A percentile compares a stretch with the other conserved stretches of the same genome.
Conservation (phyloP, 176 grass and related monocot genomes). For the Oropetium thomaeum region DNA sequence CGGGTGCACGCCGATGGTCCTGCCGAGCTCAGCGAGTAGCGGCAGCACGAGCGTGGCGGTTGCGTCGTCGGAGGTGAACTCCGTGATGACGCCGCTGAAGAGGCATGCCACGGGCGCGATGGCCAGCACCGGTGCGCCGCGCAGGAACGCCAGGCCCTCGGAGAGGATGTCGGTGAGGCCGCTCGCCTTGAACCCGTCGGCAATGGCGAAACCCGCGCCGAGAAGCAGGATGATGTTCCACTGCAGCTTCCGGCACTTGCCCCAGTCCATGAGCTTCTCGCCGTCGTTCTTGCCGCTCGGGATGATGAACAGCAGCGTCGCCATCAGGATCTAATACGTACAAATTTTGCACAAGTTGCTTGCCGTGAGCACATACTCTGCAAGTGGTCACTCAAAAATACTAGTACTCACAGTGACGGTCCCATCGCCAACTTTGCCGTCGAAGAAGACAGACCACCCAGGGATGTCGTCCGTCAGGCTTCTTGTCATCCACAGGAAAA, state of each 20-base stretch:
- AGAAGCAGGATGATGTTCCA: slow-evolving; percentile 91
- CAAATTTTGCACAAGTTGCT: neutral
- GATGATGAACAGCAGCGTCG: slow-evolving; percentile 83
- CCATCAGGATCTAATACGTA: slow-evolving; percentile 76
- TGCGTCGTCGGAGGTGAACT: slow-evolving; percentile 82
- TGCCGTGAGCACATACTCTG: neutral
- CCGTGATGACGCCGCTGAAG: slow-evolving; percentile 51
- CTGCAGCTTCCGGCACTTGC: slow-evolving; percentile 79
- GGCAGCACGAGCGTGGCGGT: slow-evolving; percentile 74
- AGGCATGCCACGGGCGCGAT: slow-evolving; percentile 54
- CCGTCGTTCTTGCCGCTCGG: slow-evolving; percentile 69
- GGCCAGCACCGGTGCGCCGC: slow-evolving; percentile 43
- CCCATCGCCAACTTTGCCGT: slow-evolving; percentile 69
- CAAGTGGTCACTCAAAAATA: neutral
- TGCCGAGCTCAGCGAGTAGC: slow-evolving; percentile 62
- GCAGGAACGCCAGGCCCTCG: slow-evolving; percentile 44
- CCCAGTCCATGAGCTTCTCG: slow-evolving; percentile 94
- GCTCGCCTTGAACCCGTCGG: slow-evolving; percentile 63
- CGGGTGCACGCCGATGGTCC: slow-evolving; percentile 49
- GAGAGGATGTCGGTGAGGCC: slow-evolving; percentile 62
- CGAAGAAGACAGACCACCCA: slow-evolving; percentile 73
- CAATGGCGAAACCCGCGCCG: slow-evolving; percentile 83
- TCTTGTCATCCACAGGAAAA: slow-evolving; percentile 83
- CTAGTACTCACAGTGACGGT: slow-evolving; percentile 56
- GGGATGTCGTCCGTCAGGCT: slow-evolving; percentile 73